Percentiles rank a stretch among this genome's conserved stretches.
These are phyloP conservation scores for Blastocystis sp. DNA, from an alignment of 352 stramenopile genomes.

Conservation along the genomic window DNA sequence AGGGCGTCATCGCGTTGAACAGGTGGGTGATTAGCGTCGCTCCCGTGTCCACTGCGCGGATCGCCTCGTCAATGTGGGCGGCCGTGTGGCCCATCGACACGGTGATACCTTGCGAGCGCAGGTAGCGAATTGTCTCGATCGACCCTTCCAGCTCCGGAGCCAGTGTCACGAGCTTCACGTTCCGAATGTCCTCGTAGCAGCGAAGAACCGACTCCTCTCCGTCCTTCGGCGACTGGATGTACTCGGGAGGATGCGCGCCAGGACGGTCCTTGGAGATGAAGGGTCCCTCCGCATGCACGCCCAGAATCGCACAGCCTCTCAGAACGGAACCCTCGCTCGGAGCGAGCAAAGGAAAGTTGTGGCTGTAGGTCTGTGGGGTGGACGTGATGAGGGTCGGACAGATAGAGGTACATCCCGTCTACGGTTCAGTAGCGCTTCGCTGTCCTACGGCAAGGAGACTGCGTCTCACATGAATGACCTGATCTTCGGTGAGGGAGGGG, in stretches of 20 bases:
- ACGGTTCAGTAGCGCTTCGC: neutral
- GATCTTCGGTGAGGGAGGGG: constrained; percentile 60
- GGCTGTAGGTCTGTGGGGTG: constrained; percentile 63
- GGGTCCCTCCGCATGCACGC: constrained; percentile 74
- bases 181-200: constrained; percentile 63
- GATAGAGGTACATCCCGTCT: constrained; percentile 70
- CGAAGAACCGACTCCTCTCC: constrained; percentile 63
- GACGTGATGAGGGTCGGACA: constrained; percentile 75
- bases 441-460: constrained; percentile 59
- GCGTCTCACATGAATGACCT: constrained; percentile 63
- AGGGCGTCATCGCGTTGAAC: constrained; percentile 80
- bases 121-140: constrained; percentile 62
- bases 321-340: constrained; percentile 59
- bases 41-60: constrained; percentile 65
- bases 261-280: constrained; percentile 72
- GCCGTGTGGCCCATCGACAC: constrained; percentile 70
- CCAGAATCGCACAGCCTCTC: constrained; percentile 67
- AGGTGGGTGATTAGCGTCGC: constrained; percentile 75
- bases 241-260: constrained; percentile 67
- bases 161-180: constrained; percentile 71
- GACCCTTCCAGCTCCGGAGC: constrained; percentile 71
- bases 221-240: constrained; percentile 62
- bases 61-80: constrained; percentile 66
- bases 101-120: constrained; percentile 63
- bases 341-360: constrained; percentile 63